Evolutionary conservation across 331 rosid genomes (phyloP).

Genomic region (Prunus yedoensis): DNA sequence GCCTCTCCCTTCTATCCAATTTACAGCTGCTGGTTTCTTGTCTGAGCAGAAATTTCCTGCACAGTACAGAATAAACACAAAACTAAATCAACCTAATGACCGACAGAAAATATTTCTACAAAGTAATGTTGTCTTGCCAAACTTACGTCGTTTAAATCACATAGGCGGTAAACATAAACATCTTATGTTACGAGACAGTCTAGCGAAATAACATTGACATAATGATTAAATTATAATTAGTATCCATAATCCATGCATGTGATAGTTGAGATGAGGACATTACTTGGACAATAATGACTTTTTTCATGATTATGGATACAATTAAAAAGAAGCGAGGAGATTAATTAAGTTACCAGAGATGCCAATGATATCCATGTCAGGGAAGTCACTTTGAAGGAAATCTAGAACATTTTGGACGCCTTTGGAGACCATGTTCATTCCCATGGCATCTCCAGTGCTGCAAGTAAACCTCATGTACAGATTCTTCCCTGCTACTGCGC

Average conservation of each 20-base stretch:
- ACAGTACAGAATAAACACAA: not conserved
- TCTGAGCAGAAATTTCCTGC: slow-evolving; percentile 69
- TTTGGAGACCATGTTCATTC: slow-evolving; percentile 80
- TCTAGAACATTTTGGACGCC: slow-evolving; percentile 65
- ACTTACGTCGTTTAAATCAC: not conserved
- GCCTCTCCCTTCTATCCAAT: slow-evolving; percentile 80
- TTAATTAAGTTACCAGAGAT: slow-evolving; percentile 44
- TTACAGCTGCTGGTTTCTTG: slow-evolving; percentile 66
- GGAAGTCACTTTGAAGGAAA: slow-evolving; percentile 47
- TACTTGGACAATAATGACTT: too few species aligned
- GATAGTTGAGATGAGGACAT: too few species aligned
- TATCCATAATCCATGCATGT: too few species aligned
- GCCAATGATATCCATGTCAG: slow-evolving; percentile 70
- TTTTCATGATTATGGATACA: too few species aligned
- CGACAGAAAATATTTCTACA: not conserved
- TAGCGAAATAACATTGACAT: too few species aligned
- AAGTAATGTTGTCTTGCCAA: not conserved
- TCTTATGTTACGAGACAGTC: not conserved
- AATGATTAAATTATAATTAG: too few species aligned
- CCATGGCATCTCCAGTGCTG: slow-evolving; percentile 75
- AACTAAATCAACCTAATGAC: not conserved
- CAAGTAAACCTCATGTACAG: slow-evolving; percentile 58
- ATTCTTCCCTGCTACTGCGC: slow-evolving; percentile 56
- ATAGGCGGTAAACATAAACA: not conserved
- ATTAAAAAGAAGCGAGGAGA: too few species aligned